Conservation (phyloP, 2,329 filamentous ascomycete genomes). For the Sporothrix mexicana region DNA sequence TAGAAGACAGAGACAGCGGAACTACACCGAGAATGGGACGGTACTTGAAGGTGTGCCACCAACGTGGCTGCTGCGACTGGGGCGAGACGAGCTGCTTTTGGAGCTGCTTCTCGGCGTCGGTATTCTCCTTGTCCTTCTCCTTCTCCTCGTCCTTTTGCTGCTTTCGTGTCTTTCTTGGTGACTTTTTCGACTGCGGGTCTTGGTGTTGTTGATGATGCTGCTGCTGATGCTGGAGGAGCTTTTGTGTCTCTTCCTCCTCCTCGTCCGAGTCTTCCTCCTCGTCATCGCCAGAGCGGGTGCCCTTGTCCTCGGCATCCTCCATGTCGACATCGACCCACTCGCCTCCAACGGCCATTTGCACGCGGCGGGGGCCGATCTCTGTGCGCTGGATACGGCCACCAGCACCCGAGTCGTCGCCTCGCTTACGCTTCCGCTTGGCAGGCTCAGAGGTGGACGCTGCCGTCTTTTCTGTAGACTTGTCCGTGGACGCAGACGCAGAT, state of each 20-base stretch:
- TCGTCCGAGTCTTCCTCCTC: conserved; percentile 40
- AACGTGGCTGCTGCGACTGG: conserved; percentile 45
- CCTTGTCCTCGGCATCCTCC: conserved; percentile 48
- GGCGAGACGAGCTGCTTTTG: conserved; percentile 19
- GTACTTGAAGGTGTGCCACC: conserved; percentile 92
- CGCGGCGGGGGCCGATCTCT: conserved; percentile 52
- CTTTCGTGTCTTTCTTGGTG: conserved; percentile 23
- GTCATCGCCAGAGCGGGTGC: conserved; percentile 43
- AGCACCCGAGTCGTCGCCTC: conserved; percentile 57
- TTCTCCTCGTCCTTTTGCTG: conserved; percentile 6
- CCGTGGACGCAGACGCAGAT: conserved; percentile 19
- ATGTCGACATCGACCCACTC: conserved; percentile 47
- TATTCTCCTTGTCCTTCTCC: conserved; percentile 32
- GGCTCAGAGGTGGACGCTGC: not conserved
- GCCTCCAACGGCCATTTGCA: conserved; percentile 49
- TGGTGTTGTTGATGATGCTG: not conserved
- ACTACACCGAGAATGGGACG: conserved; percentile 83
- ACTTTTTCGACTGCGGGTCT: not conserved
- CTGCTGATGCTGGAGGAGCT: conserved; percentile 2
- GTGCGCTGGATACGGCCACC: conserved; percentile 59
- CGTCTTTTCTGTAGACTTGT: conserved; percentile 37
- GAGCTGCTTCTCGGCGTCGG: conserved; percentile 19
- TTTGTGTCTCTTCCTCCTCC: conserved; percentile 14
- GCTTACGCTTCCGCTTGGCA: conserved; percentile 59
- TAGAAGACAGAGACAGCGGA: conserved; percentile 44